Conservation (phyloP, 345 rosid genomes). For the Rhodomyrtus tomentosa region DNA sequence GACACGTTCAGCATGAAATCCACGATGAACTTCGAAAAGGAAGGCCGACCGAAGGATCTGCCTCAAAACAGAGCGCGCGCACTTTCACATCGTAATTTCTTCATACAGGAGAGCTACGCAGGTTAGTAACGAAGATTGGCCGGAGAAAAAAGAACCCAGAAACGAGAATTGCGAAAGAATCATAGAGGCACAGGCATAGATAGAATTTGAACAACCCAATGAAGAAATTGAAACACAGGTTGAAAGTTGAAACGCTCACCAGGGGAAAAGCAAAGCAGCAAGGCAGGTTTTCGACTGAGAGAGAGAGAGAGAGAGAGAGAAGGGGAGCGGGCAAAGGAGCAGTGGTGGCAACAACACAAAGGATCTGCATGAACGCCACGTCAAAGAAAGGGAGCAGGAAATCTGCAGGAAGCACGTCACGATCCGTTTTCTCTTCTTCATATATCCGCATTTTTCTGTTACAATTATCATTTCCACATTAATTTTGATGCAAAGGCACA, state of each 20-base stretch:
- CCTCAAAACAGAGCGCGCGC: not conserved
- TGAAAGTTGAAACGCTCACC: not conserved
- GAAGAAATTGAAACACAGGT: not conserved
- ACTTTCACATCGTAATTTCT: not conserved
- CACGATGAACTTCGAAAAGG: not conserved
- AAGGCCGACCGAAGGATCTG: not conserved
- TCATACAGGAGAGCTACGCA: not conserved
- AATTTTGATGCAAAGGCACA: too few species aligned
- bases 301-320: not conserved
- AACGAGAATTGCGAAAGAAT: not conserved
- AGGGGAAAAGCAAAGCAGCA: not conserved
- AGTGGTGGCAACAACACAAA: not conserved
- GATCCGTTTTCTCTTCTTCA: not conserved
- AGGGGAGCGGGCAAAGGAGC: not conserved
- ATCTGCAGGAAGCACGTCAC: not conserved
- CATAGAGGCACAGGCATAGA: not conserved
- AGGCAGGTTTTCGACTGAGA: not conserved
- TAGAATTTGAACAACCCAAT: not conserved
- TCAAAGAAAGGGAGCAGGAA: not conserved
- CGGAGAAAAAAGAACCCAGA: not conserved
- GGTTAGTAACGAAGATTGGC: not conserved
- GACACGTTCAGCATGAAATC: not conserved
- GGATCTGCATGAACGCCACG: not conserved
- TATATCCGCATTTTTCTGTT: not conserved
- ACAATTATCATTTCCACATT: not conserved